Evolutionary conservation across 768 basidiomycete species (phyloP), one percentile per base, ranked within the genome.

Genomic region (Podaxis sp.): DNA sequence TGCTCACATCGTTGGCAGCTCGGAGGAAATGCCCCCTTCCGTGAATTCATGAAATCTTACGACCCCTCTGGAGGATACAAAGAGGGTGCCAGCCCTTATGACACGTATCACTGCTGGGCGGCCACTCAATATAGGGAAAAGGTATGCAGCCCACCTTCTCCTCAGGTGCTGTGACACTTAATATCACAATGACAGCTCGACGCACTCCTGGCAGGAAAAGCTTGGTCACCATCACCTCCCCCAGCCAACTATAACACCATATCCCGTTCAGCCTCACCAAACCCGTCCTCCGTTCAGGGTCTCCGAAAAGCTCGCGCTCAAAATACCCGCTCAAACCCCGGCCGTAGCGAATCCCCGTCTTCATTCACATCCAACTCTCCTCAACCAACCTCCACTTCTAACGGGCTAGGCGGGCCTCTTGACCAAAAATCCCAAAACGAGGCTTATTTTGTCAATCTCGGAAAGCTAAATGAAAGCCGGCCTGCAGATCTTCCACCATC

Each of bases 71-170:
- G 88, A 42, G 92, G 91, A 7, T 89, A 88, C 77, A 84, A 78
- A 54, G 83, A 86, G 38, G 80, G 77, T 58, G 80, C 87, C 69
- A 84, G 77, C 64, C 69, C 87, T 33, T 83, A 89, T 68, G 88
- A 93, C 67, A 93, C 85, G 60, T 98, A 98, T 75, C 93, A 94
- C 71, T 90, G 86, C 42, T 97, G 96, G 94, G 92, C 95, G 2
- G 96, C 95, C 1, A 80, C 90, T 2, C 95, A 98, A 76, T 99
- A 99, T 76, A 87, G 92, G 48, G 93, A 95, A 75, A 99, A 97
- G 82, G 95, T 92, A 67, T 59, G 79, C 64, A 46, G 4, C 52
- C 46, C 38, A 46, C n/a, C 49, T 46, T 44, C 57, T 52, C 59
- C 54, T 63, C 38, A 11, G 12, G 24, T n/a, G 33, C 59, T 63